Base-by-base conservation (phyloP, 192 early-diverging fungal species). In the Thoreauomyces humboldtii region DNA sequence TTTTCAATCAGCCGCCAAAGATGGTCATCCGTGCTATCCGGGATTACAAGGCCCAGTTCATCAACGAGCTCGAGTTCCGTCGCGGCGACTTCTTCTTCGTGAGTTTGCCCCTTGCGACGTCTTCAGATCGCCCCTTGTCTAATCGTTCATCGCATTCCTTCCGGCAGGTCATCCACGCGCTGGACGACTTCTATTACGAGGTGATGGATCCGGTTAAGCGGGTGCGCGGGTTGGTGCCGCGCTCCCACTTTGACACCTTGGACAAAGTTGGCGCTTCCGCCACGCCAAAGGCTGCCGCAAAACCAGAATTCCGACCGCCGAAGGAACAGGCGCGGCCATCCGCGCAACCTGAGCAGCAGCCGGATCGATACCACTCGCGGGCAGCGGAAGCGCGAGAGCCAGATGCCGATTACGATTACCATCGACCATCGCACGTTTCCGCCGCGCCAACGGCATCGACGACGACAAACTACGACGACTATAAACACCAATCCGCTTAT, bases 31-130 rank as follows among this genome's bases (percentile, higher is more conserved):
- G 55, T 14, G 72, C 72, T 19, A 60, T 34, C n/a, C 31, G 34
- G 22, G 37, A 56, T 31, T 78, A 72, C 34, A 53, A 36, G 34
- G 71, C 63, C 4, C 51, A 56, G 25, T 57, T 37, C 19, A 52
- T 45, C 11, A 65, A 58, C 21, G 79, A 81, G 55, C 65, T 81
- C 4, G 62, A 62, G 1, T 81, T 77, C 53, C 4, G 24, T 15
- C 44, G 34, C 19, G 79, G 79, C 31, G 79, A 81, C 43, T 81
- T 81, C 47, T 81, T 81, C 55, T 81, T 67, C 71, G 79, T 79
- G 32, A 74, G 72, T 61, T 41, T 12, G 11, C 9, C 11, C 38
- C 9, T 41, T 41, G 38, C 38, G 38, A n/a, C n/a, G n/a, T n/a
- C n/a, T n/a, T n/a, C n/a, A n/a, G n/a, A n/a, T n/a, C n/a, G n/a